phyloP scores from a whole-genome alignment of 2,329 filamentous ascomycete genomes.

The Cytospora paraplurivora region DNA sequence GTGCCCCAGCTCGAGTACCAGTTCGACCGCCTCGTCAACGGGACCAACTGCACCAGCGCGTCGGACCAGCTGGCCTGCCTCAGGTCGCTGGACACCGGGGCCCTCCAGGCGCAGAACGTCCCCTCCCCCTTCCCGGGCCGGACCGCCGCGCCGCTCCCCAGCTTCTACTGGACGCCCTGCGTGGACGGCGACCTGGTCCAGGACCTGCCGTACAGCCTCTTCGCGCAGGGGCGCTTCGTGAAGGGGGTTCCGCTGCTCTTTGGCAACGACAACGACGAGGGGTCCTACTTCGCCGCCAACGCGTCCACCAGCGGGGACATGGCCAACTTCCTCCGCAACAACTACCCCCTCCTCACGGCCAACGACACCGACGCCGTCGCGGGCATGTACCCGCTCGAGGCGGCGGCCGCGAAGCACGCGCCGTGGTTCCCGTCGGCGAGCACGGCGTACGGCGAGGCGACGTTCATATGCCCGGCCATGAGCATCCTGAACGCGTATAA shows the following conservation, averaged over 20 bases:
- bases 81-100: conserved; percentile 38
- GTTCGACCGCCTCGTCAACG: conserved; percentile 43
- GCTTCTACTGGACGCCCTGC: conserved; percentile 55
- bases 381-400: conserved; percentile 43
- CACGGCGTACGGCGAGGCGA: conserved; percentile 48
- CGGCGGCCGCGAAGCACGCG: conserved; percentile 41
- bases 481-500: conserved; percentile 42
- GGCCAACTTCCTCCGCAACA: conserved; percentile 46
- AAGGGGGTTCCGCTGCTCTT: conserved; percentile 54
- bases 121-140: conserved; percentile 45
- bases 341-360: conserved; percentile 48
- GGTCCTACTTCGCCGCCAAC: conserved; percentile 48
- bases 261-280: conserved; percentile 50
- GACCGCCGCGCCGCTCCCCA: conserved; percentile 36
- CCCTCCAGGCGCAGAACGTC: conserved; percentile 46
- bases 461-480: conserved; percentile 48
- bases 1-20: conserved; percentile 51
- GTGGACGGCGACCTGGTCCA: conserved; percentile 50
- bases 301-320: conserved; percentile 41
- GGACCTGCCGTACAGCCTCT: conserved; percentile 46
- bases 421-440: conserved; percentile 48
- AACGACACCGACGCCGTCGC: conserved; percentile 42
- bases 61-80: conserved; percentile 46
- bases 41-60: conserved; percentile 41
- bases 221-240: conserved; percentile 51